Evolutionary conservation across 805 yeast species (phyloP), one percentile per base, ranked within the genome.

Genomic region (Schwanniomyces yamadae): DNA sequence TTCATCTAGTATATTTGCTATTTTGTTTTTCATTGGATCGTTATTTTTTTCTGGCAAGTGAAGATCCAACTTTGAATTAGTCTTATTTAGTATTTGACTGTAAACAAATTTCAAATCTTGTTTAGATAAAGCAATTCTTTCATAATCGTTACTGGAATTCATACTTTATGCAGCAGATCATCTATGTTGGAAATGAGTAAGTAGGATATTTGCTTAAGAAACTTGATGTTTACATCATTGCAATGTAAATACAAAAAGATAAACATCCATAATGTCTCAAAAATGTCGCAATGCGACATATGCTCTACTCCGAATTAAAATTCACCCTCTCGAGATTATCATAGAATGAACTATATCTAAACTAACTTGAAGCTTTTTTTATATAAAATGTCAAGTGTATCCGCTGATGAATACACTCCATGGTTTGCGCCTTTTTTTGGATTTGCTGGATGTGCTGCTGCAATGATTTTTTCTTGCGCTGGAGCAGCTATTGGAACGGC

Each of bases 401-500:
- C 60, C 31, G 67, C 64, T 45, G 75, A 71, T 50, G 91, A 84
- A 59, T 84, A 78, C 55, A 75, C 89, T 22, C 98, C 99, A 32
- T 80, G 80, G 20, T 93, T 84, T 64, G 97, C 99, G 11, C 98
- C 99, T 42, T 93, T 93, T 62, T 81, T 93, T 58, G 99, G 99
- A 27, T 89, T 91, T 64, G 96, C 97, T 25, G 99, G 97, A 31
- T 90, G 98, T 66, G 88, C 93, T 5, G 82, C 88, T 31, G 95
- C 96, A 33, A 86, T 88, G 86, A 77, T 87, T 16, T 70, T 91
- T 40, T 82, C 95, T 39, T 87, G 96, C 56, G 82, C 91, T n/a
- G 99, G 99, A 44, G 98, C 99, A 4, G 98, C 98, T 42, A 82
- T 89, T 49, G 99, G 99, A 40, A 91, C 98, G 3, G 98, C 98